phyloP scores from a whole-genome alignment of 2,329 filamentous ascomycete species.

The Sporothrix euskadiensis region DNA sequence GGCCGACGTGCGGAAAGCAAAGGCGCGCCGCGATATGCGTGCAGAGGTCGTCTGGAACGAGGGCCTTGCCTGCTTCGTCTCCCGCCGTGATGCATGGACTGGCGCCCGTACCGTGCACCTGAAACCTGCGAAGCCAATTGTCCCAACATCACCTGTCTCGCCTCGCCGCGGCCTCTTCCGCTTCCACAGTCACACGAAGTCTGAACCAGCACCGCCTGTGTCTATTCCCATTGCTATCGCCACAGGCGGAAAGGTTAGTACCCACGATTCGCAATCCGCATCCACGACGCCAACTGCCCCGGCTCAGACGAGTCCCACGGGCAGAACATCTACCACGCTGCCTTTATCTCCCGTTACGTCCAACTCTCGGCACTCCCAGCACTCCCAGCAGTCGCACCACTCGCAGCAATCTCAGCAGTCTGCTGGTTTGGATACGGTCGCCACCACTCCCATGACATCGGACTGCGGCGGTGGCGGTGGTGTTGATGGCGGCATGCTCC shows the following conservation, averaged over 20 bases:
- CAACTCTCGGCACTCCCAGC: conserved; percentile 35
- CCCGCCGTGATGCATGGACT: conserved; percentile 81
- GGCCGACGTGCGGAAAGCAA: conserved; percentile 53
- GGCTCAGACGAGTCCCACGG: neutral
- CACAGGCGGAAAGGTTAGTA: neutral
- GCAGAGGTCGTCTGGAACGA: conserved; percentile 76
- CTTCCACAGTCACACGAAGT: conserved; percentile 41
- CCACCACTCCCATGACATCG: conserved; percentile 47
- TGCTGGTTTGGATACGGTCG: conserved; percentile 37
- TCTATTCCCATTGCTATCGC: conserved; percentile 7
- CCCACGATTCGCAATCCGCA: conserved; percentile 22
- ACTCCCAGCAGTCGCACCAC: conserved; percentile 32
- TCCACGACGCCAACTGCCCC: conserved; percentile 7
- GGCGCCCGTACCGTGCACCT: conserved; percentile 65
- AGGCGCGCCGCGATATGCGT: conserved; percentile 57
- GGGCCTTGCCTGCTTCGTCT: conserved; percentile 76
- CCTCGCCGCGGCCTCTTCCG: conserved; percentile 55
- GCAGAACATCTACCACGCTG: neutral
- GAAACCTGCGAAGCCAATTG: conserved; percentile 46
- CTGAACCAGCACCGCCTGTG: conserved; percentile 21
- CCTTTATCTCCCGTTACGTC: conserved; percentile 37
- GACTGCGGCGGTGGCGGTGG: conserved; percentile 38
- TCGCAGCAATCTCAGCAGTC: conserved; percentile 32
- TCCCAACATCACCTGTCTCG: conserved; percentile 45
- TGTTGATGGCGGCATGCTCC: conserved; percentile 17